These are phyloP conservation scores for Cladobotryum protrusum DNA, from an alignment of 2,329 filamentous ascomycete genomes.

Conservation along the genomic window DNA sequence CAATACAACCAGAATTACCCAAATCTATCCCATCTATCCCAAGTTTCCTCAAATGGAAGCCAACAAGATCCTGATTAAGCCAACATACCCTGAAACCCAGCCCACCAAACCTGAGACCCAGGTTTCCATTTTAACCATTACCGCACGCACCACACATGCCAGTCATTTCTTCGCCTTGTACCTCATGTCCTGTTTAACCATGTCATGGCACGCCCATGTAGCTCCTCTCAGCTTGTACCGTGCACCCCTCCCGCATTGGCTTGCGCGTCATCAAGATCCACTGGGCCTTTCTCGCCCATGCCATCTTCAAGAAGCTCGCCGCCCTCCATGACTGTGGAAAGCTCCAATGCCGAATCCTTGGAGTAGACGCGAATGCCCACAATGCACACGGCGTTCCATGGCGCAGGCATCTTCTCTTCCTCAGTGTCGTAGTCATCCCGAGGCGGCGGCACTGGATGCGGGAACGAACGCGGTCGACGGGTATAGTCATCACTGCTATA, in stretches of 20 bases:
- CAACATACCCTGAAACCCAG: too few relatives aligned
- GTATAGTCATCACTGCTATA: constrained; percentile 54
- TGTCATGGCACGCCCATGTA: too few relatives aligned
- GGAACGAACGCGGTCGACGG: constrained; percentile 40
- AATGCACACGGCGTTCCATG: constrained; percentile 59
- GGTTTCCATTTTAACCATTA: too few relatives aligned
- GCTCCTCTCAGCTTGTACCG: neutral
- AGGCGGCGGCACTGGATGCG: constrained; percentile 27
- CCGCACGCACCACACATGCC: too few relatives aligned
- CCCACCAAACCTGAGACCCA: too few relatives aligned
- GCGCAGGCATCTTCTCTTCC: constrained; percentile 50
- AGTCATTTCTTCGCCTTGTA: too few relatives aligned
- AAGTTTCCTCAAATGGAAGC: too few relatives aligned
- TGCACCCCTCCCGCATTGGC: constrained; percentile 47
- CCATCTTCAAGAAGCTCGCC: constrained; percentile 47
- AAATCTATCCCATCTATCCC: too few relatives aligned
- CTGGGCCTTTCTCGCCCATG: constrained; percentile 51
- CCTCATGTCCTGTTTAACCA: too few relatives aligned
- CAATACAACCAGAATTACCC: too few relatives aligned
- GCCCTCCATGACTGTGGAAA: constrained; percentile 51
- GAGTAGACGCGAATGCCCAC: constrained; percentile 57
- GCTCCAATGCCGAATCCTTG: constrained; percentile 48
- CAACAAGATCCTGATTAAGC: too few relatives aligned
- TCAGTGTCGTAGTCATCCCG: constrained; percentile 44
- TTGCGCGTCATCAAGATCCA: constrained; percentile 52